Base-by-base conservation (phyloP, 1,284 basidiomycete genomes). In the Melampsora abietis-canadensis region DNA sequence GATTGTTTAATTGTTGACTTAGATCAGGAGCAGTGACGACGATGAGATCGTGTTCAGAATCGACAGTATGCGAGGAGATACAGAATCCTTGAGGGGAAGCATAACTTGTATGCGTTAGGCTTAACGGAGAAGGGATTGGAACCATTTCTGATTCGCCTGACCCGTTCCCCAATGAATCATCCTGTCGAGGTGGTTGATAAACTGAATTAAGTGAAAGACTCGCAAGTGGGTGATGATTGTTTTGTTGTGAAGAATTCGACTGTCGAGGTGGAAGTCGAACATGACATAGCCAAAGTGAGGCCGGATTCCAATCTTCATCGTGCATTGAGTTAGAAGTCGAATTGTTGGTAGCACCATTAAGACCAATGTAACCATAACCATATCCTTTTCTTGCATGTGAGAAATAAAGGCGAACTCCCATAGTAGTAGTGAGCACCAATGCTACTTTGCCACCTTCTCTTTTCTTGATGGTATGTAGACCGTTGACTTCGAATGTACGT, bases 21-120 rank as follows among this genome's bases (percentile, higher is more conserved):
- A 92, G 84, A 81, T 94, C 91, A 4, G 91, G 90, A 4, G 90
- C 86, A 76, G 88, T 84, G 78, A 90, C 89, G 60, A 92, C 83
- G 48, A 93, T 82, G 79, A 88, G 88, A 82, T 92, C 91, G 0
- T 86, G 87, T 73, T 88, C 88, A 75, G 90, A 89, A 4, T 85
- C 85, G 78, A 91, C 88, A 10, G 51, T 57, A 77, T 80, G 89
- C 27, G 81, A 79, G 0, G 82, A 80, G 54, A 80, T 34, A 48
- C 48, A 74, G 30, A 60, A 66, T 19, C 72, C 72, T 65, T 87
- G 62, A 88, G 81, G 66, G 82, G 82, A 59, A 85, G 80, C 73
- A 87, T 83, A 81, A 86, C 87, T n/a, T 87, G 72, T 46, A 54
- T 24, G 60, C 14, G 51, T 59, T 15, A 74, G 48, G 60, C 30